Conservation (phyloP, 371 early-diverging fungal species). For the Enterocytospora artemiae region DNA sequence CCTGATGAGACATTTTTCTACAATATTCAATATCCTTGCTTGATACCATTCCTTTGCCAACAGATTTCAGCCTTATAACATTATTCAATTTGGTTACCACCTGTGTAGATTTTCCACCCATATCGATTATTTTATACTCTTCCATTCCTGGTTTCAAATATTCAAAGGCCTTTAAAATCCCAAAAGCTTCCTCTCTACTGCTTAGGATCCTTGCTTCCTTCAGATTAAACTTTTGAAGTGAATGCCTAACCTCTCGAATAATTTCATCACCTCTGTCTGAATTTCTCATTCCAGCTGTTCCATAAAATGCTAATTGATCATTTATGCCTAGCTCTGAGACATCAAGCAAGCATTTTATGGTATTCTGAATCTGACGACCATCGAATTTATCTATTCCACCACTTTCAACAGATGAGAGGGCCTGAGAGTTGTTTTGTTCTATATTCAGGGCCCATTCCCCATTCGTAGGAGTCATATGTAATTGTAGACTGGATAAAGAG, state of each 20-base stretch:
- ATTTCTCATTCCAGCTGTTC: slow-evolving; percentile 52
- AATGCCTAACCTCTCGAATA: slow-evolving; percentile 21
- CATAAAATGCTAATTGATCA: slow-evolving; percentile 49
- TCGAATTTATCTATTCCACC: neutral
- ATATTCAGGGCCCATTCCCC: too few species aligned
- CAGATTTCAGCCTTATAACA: neutral
- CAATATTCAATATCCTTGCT: neutral
- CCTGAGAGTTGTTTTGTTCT: too few species aligned
- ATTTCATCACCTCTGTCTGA: slow-evolving; percentile 3
- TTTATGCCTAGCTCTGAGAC: neutral
- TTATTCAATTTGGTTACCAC: slow-evolving; percentile 10
- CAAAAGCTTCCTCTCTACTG: slow-evolving; percentile 50
- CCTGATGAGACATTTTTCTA: neutral
- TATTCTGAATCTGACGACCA: neutral
- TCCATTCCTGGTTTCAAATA: neutral
- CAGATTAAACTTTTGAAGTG: slow-evolving; percentile 34
- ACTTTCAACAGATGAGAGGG: too few species aligned
- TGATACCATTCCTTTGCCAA: neutral
- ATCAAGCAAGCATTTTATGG: slow-evolving; percentile 2
- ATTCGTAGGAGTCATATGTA: too few species aligned
- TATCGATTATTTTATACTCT: slow-evolving; percentile 42
- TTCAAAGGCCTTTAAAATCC: slow-evolving; percentile 29
- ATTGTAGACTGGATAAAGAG: neutral
- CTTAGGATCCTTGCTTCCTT: slow-evolving; percentile 41
- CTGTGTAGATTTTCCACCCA: slow-evolving; percentile 55